These are phyloP conservation scores for Panellus pusillus DNA, from an alignment of 768 basidiomycete species.

Conservation along the genomic window DNA sequence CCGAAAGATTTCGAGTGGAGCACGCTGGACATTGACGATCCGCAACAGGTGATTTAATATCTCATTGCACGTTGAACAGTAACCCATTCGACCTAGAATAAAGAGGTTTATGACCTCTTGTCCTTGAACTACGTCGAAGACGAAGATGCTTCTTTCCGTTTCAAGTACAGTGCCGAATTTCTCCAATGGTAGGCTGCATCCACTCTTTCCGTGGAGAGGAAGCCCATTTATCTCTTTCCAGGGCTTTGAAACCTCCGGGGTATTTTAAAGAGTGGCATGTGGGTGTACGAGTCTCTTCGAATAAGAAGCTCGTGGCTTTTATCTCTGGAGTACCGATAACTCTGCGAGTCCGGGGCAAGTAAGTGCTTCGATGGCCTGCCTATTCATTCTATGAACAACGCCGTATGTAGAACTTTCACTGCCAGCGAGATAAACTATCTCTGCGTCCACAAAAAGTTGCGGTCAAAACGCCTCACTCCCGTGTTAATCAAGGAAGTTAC, in stretches of 20 bases:
- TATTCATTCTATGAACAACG: neutral
- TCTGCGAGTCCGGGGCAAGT: slow-evolving; percentile 85
- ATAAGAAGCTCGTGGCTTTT: slow-evolving; percentile 93
- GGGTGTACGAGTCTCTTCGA: slow-evolving; percentile 88
- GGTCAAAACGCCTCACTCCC: slow-evolving; percentile 91
- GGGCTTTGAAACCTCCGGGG: slow-evolving; percentile 94
- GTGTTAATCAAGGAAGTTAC: slow-evolving; percentile 98
- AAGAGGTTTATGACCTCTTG: slow-evolving; percentile 89
- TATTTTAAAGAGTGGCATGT: slow-evolving; percentile 95
- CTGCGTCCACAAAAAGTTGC: slow-evolving; percentile 95
- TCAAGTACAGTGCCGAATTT: slow-evolving; percentile 95
- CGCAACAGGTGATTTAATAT: slow-evolving; percentile 57
- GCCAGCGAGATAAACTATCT: slow-evolving; percentile 96
- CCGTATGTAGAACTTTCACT: slow-evolving; percentile 53
- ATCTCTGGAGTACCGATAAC: slow-evolving; percentile 91
- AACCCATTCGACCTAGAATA: slow-evolving; percentile 53
- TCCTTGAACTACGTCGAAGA: slow-evolving; percentile 97
- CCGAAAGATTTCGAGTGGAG: slow-evolving; percentile 95
- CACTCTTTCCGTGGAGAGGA: neutral
- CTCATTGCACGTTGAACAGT: neutral
- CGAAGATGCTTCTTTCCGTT: slow-evolving; percentile 92
- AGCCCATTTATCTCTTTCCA: slow-evolving; percentile 28
- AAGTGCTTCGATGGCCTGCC: slow-evolving; percentile 27
- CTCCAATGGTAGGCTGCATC: slow-evolving; percentile 69
- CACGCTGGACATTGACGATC: slow-evolving; percentile 73